Evolutionary conservation across 2,329 filamentous ascomycete species (phyloP).

Genomic region (Tolypocladium paradoxum): DNA sequence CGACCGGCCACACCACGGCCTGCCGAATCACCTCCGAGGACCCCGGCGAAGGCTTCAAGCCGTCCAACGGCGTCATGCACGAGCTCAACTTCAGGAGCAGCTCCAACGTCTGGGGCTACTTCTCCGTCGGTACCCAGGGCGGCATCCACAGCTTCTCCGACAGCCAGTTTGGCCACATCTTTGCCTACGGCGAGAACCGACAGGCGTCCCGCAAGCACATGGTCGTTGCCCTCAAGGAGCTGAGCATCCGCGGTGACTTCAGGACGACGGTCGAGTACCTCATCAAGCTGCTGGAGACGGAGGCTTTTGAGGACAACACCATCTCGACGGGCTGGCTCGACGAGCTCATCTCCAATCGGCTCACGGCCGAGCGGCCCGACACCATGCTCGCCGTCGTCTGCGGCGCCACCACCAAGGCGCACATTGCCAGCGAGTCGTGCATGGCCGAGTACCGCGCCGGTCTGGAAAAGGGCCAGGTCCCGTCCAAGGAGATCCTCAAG

Average conservation of each 20-base stretch:
- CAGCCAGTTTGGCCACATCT: slow-evolving; percentile 98
- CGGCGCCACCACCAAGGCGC: slow-evolving; percentile 88
- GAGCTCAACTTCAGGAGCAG: slow-evolving; percentile 98
- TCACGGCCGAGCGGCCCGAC: slow-evolving; percentile 92
- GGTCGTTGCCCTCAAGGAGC: slow-evolving; percentile 95
- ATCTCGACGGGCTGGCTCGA: slow-evolving; percentile 99
- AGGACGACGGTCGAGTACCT: slow-evolving; percentile 96
- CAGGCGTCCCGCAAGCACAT: slow-evolving; percentile 96
- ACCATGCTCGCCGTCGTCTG: slow-evolving; percentile 89
- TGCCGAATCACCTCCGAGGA: slow-evolving; percentile 99
- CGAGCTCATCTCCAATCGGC: slow-evolving; percentile 93
- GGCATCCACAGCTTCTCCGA: slow-evolving; percentile 99
- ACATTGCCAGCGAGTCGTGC: slow-evolving; percentile 85
- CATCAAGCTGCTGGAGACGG: slow-evolving; percentile 96
- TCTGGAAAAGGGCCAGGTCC: slow-evolving; percentile 94
- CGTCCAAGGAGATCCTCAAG: slow-evolving; percentile 91
- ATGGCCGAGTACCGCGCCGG: slow-evolving; percentile 78
- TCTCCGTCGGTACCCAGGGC: slow-evolving; percentile 92
- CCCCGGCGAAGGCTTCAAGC: slow-evolving; percentile 98
- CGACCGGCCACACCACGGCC: slow-evolving; percentile 94
- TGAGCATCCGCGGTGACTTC: slow-evolving; percentile 99
- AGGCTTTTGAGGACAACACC: slow-evolving; percentile 97
- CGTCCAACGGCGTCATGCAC: slow-evolving; percentile 97
- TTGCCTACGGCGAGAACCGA: slow-evolving; percentile 96
- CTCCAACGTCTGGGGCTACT: slow-evolving; percentile 99